These are phyloP conservation scores for Leccinum variicolor DNA, from an alignment of 768 basidiomycete genomes.

Conservation along the genomic window DNA sequence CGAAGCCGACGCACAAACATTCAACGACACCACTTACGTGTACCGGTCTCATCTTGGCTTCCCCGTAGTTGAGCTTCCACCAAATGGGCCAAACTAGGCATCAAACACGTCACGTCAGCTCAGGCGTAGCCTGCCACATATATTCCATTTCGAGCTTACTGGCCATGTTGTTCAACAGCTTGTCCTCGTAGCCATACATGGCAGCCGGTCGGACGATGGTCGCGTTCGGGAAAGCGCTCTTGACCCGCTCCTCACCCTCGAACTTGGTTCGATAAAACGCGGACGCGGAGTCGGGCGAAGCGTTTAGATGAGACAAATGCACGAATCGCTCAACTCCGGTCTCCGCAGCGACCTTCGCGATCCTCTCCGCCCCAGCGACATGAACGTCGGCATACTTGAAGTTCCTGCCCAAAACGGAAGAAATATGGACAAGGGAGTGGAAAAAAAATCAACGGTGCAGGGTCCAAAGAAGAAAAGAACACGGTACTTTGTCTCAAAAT, in stretches of 20 bases:
- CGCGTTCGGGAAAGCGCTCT: conserved; percentile 76
- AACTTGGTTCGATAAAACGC: conserved; percentile 87
- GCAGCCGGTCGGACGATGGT: conserved; percentile 84
- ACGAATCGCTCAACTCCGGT: conserved; percentile 81
- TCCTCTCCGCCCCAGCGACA: conserved; percentile 75
- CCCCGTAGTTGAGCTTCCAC: conserved; percentile 89
- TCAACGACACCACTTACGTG: conserved; percentile 58
- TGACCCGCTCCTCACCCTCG: conserved; percentile 85
- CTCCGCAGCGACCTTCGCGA: conserved; percentile 78
- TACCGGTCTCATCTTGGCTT: conserved; percentile 86
- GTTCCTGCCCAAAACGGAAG: conserved; percentile 55
- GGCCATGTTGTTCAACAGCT: conserved; percentile 87
- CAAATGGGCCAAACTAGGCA: conserved; percentile 75
- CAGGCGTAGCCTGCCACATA: conserved; percentile 4
- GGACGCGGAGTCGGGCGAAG: conserved; percentile 72
- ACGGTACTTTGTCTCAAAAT: conserved; percentile 91
- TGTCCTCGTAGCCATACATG: conserved; percentile 96
- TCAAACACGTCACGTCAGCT: conserved; percentile 8
- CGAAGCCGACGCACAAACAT: conserved; percentile 15
- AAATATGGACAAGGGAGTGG: not conserved
- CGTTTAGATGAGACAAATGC: conserved; percentile 95
- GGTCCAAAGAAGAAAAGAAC: conserved; percentile 5
- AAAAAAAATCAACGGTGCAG: conserved; percentile 15
- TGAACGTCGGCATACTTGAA: conserved; percentile 82
- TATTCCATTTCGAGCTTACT: conserved; percentile 46